Evolutionary conservation across 1,139 yeast species (phyloP), one percentile per base, ranked within the genome.

Genomic region (Geotrichum candidum): DNA sequence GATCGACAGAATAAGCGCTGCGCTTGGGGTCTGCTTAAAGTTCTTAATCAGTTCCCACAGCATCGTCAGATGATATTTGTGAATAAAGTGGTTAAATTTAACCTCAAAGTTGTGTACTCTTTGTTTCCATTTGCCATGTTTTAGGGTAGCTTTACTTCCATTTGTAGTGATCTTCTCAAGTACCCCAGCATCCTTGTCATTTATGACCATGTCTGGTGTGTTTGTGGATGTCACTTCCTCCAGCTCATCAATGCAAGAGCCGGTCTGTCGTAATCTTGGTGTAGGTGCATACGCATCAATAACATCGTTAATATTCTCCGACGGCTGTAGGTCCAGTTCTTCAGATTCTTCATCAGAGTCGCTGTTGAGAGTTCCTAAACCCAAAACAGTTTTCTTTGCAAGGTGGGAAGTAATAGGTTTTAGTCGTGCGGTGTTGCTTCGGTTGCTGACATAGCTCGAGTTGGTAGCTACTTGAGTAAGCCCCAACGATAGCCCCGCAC

Each of bases 11-110:
- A 90, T 78, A 53, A 90, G 81, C 1, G 92, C 78, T 54, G 85
- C 68, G 1, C 96, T 86, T 56, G 85, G 85, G 0, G 96, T 95
- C 18, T 95, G 80, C 53, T 80, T 69, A 65, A 91, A 81, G 73
- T 90, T 90, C 68, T 81, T 81, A 1, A 79, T n/a, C 63, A 81
- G 75, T 57, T 76, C 76, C 7, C 74, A 68, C 29, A 73, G 65
- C 35, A 73, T 64, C 25, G 71, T 70, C 57, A 73, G 18, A 27
- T 27, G 54, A 13, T 59, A 46, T 46, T 62, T 64, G 52, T 61
- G 61, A 5, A 67, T 27, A 35, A 51, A 61, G 31, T 22, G 31
- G 22, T 46, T 38, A 27, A 59, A 58, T 13, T 51, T 56, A n/a
- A 18, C 7, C 18, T 41, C 7, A 15, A 41, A 11, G 46, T 41